These are phyloP conservation scores for Tricholoma flavovirens DNA, from an alignment of 768 basidiomycete species.

Conservation along the genomic window DNA sequence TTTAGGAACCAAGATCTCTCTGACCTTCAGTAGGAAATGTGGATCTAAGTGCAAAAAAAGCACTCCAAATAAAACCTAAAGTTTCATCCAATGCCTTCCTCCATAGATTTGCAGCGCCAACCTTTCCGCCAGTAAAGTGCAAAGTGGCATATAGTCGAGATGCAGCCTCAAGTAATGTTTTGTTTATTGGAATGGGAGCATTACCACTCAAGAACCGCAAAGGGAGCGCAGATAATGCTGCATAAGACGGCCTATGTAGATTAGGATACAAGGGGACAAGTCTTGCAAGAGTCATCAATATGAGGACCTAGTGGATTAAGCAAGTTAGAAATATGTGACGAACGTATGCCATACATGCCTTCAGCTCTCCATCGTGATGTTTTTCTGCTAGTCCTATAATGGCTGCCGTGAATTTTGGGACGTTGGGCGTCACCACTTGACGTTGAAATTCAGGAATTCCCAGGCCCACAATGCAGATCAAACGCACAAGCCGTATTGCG, in stretches of 20 bases:
- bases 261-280: slow-evolving; percentile 65
- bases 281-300: slow-evolving; percentile 44
- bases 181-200: slow-evolving; percentile 35
- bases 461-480: slow-evolving; percentile 54
- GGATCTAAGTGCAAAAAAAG: slow-evolving; percentile 52
- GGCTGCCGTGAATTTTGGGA: slow-evolving; percentile 63
- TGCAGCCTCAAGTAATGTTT: slow-evolving; percentile 38
- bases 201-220: slow-evolving; percentile 54
- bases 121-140: slow-evolving; percentile 73
- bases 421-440: slow-evolving; percentile 65
- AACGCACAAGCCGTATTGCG: slow-evolving; percentile 55
- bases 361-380: slow-evolving; percentile 43
- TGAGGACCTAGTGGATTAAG: slow-evolving; percentile 31
- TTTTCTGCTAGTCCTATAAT: slow-evolving; percentile 54
- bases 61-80: slow-evolving; percentile 57
- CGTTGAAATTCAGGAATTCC: slow-evolving; percentile 77
- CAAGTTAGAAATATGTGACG: not conserved
- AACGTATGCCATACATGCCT: slow-evolving; percentile 34
- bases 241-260: slow-evolving; percentile 50
- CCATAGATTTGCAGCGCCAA: slow-evolving; percentile 68
- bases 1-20: not conserved
- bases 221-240: slow-evolving; percentile 47
- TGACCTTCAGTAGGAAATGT: slow-evolving; percentile 50
- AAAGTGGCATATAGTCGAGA: slow-evolving; percentile 57
- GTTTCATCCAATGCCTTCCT: slow-evolving; percentile 70